phyloP scores from a whole-genome alignment of 257 asterid species.

The Przewalskia tangutica region DNA sequence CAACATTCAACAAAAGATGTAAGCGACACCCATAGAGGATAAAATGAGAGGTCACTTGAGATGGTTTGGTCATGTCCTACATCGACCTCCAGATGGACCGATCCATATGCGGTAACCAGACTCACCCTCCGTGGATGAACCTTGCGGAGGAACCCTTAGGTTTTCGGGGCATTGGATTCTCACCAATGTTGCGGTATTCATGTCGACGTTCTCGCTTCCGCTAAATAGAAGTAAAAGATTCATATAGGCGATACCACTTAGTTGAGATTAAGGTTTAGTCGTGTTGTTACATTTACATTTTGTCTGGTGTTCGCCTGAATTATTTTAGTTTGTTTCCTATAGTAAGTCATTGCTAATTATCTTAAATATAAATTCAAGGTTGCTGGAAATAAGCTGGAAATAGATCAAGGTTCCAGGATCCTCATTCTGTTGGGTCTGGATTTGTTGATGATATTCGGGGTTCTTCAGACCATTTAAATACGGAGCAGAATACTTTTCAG shows the following conservation, averaged over 20 bases:
- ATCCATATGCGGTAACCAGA: background rate
- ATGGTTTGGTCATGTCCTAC: too few relatives aligned
- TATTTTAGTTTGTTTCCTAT: background rate
- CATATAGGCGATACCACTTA: background rate
- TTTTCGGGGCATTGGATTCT: background rate
- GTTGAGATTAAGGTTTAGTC: background rate
- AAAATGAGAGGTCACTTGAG: too few relatives aligned
- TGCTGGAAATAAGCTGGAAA: too few relatives aligned
- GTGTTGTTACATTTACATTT: background rate
- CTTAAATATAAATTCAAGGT: constrained; percentile 19
- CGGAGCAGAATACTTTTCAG: constrained; percentile 20
- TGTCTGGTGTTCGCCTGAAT: background rate
- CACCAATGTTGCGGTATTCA: background rate
- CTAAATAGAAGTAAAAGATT: background rate
- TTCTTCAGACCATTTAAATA: constrained; percentile 24
- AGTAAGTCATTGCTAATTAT: background rate
- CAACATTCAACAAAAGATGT: too few relatives aligned
- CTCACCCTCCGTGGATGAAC: background rate
- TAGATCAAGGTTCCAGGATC: constrained; percentile 30
- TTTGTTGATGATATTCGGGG: constrained; percentile 4
- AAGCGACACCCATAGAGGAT: too few relatives aligned
- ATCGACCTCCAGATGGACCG: too few relatives aligned
- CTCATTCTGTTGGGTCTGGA: constrained; percentile 25
- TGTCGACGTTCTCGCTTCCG: background rate
- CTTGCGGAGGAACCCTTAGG: background rate